Conservation (phyloP, 148 eudicot species). For the Fagopyrum homotropicum region DNA sequence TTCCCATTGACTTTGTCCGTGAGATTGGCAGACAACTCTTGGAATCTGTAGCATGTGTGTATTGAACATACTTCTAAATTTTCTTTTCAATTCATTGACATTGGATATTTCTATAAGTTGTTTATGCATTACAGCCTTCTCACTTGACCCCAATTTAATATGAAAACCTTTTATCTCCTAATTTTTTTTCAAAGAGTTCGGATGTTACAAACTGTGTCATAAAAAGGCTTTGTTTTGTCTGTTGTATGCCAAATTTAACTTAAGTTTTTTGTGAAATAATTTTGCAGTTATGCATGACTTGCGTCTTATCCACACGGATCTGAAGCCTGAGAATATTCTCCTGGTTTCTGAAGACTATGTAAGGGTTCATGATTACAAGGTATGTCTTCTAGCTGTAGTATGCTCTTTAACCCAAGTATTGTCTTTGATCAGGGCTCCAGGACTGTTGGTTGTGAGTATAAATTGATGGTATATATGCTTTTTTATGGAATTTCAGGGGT, state of each 20-base stretch:
- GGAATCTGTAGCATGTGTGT: conserved; percentile 98
- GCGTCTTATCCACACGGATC: conserved; percentile 77
- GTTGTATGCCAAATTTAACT: not conserved
- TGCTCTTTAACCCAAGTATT: not conserved
- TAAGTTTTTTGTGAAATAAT: conserved; percentile 7
- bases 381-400: conserved; percentile 11
- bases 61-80: conserved; percentile 6
- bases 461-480: conserved; percentile 26
- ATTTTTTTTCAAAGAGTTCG: not conserved
- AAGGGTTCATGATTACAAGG: conserved; percentile 69
- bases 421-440: not conserved
- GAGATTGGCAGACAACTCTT: conserved; percentile 91
- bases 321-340: conserved; percentile 96
- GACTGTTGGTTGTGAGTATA: conserved; percentile 13
- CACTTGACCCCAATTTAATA: conserved; percentile 9
- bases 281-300: conserved; percentile 85
- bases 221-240: not conserved
- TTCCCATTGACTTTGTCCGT: conserved; percentile 91
- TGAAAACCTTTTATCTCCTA: not conserved
- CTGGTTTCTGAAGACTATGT: conserved; percentile 70
- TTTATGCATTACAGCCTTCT: not conserved
- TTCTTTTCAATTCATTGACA: not conserved
- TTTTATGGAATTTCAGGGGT: conserved; percentile 33
- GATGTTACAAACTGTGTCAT: not conserved
- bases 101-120: conserved; percentile 13